Conservation (phyloP, 225 moss, liverwort and hornwort species). For the Sphagnum contortum region DNA sequence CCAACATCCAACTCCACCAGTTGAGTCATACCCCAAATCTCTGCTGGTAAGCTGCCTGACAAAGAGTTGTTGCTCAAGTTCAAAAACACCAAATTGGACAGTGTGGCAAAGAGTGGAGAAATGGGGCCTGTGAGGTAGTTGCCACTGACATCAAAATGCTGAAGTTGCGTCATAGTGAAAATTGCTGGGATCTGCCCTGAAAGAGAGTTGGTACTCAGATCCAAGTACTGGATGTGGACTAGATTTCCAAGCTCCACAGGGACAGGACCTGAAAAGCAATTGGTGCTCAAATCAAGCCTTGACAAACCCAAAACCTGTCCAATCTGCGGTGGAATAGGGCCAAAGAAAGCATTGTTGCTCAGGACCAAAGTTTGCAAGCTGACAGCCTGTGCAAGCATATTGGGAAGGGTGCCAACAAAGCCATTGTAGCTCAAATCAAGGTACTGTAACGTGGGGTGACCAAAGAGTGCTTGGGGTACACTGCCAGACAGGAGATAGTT, state of each 20-base stretch:
- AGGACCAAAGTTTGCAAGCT: slow-evolving; percentile 22
- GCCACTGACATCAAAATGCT: slow-evolving; percentile 12
- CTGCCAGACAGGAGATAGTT: slow-evolving; percentile 32
- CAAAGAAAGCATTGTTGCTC: slow-evolving; percentile 27
- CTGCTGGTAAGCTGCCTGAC: slow-evolving; percentile 36
- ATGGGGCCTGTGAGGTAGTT: slow-evolving; percentile 39
- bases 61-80: slow-evolving; percentile 60
- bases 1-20: slow-evolving; percentile 40
- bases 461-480: slow-evolving; percentile 21
- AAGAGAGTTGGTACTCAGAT: slow-evolving; percentile 29
- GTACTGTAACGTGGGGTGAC: slow-evolving; percentile 19
- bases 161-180: slow-evolving; percentile 25
- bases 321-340: slow-evolving; percentile 26
- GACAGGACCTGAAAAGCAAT: slow-evolving; percentile 25
- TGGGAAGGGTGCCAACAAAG: slow-evolving; percentile 25
- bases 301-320: slow-evolving; percentile 12
- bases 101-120: slow-evolving; percentile 26
- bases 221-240: slow-evolving; percentile 17
- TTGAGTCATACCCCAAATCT: slow-evolving; percentile 18
- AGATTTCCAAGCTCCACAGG: slow-evolving; percentile 32
- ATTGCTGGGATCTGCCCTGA: slow-evolving; percentile 22
- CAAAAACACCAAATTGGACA: slow-evolving; percentile 31
- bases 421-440: slow-evolving; percentile 36
- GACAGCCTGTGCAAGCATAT: slow-evolving; percentile 12
- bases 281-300: slow-evolving; percentile 25